Evolutionary conservation across 495 filamentous ascomycete genomes (phyloP).

Genomic region (Apodospora peruviana): DNA sequence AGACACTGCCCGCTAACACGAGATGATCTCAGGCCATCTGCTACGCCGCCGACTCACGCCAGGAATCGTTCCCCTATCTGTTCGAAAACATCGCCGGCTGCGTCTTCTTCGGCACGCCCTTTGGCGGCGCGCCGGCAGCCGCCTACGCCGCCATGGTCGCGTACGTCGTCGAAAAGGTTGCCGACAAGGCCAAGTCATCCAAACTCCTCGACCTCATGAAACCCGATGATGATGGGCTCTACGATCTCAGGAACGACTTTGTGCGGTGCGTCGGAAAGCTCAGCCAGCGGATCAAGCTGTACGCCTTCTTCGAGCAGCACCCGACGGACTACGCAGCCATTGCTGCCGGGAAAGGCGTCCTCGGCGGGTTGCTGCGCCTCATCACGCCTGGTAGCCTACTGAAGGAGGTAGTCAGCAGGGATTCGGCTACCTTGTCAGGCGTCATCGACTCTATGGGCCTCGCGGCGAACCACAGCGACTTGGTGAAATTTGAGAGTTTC

Average conservation of each 20-base stretch:
- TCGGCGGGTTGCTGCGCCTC: too few species aligned
- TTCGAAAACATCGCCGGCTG: conserved; percentile 30
- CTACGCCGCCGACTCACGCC: conserved; percentile 15
- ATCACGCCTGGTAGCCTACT: too few species aligned
- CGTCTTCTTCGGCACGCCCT: conserved; percentile 34
- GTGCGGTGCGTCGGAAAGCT: neutral
- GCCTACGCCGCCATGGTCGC: conserved; percentile 26
- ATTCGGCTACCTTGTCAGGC: neutral
- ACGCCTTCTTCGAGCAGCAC: neutral
- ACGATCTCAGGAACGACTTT: conserved; percentile 17
- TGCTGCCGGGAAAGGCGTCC: too few species aligned
- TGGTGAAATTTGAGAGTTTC: neutral
- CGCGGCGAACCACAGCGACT: neutral
- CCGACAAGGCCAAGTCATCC: conserved; percentile 16
- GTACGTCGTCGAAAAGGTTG: conserved; percentile 19
- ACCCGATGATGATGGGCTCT: conserved; percentile 23
- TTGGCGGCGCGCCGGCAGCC: conserved; percentile 24
- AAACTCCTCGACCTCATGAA: conserved; percentile 30
- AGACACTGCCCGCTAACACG: neutral
- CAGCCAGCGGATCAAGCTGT: neutral
- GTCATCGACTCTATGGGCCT: neutral
- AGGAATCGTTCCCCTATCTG: conserved; percentile 24
- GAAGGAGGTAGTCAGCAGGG: neutral
- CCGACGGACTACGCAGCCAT: neutral
- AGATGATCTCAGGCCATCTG: neutral